These are phyloP conservation scores for Bimuria novae-zelandiae DNA, from an alignment of 2,329 filamentous ascomycete genomes.

Conservation along the genomic window DNA sequence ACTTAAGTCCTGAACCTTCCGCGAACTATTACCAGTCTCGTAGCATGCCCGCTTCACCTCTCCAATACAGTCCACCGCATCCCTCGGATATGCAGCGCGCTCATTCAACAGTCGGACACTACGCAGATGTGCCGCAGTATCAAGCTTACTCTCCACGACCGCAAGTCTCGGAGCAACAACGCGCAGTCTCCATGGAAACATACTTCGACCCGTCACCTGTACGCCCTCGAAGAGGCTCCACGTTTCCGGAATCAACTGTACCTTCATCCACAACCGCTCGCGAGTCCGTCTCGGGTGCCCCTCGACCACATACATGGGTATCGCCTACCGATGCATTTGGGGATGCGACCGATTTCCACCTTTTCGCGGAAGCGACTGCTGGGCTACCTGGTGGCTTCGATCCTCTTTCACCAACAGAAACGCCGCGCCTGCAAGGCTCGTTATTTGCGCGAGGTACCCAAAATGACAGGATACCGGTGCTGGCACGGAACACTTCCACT, in stretches of 20 bases:
- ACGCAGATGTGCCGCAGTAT: slow-evolving; percentile 20
- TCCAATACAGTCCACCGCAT: slow-evolving; percentile 17
- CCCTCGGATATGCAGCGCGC: slow-evolving; percentile 23
- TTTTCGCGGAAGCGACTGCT: slow-evolving; percentile 47
- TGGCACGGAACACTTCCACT: slow-evolving; percentile 23
- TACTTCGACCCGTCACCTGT: slow-evolving; percentile 28
- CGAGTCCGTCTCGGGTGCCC: slow-evolving; percentile 21
- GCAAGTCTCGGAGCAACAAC: slow-evolving; percentile 13
- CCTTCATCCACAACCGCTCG: slow-evolving; percentile 23
- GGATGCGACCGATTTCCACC: slow-evolving; percentile 42
- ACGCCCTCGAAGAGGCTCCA: slow-evolving; percentile 24
- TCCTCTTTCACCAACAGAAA: slow-evolving; percentile 35
- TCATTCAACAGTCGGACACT: slow-evolving; percentile 28
- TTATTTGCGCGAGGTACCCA: slow-evolving; percentile 37
- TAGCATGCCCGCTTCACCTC: slow-evolving; percentile 44
- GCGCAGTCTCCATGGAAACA: slow-evolving; percentile 22
- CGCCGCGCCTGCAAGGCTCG: slow-evolving; percentile 39
- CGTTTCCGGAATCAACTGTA: slow-evolving; percentile 32
- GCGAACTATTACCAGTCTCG: slow-evolving; percentile 28
- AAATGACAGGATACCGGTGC: slow-evolving; percentile 32
- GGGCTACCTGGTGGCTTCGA: slow-evolving; percentile 39
- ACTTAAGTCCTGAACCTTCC: slow-evolving; percentile 29
- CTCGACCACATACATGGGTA: slow-evolving; percentile 40
- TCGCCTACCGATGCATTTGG: slow-evolving; percentile 43
- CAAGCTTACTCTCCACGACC: slow-evolving; percentile 18